Percentiles rank a stretch among this genome's conserved stretches.
Conservation (phyloP, 2,329 filamentous ascomycete genomes). For the Aaosphaeria pasadenensis region DNA sequence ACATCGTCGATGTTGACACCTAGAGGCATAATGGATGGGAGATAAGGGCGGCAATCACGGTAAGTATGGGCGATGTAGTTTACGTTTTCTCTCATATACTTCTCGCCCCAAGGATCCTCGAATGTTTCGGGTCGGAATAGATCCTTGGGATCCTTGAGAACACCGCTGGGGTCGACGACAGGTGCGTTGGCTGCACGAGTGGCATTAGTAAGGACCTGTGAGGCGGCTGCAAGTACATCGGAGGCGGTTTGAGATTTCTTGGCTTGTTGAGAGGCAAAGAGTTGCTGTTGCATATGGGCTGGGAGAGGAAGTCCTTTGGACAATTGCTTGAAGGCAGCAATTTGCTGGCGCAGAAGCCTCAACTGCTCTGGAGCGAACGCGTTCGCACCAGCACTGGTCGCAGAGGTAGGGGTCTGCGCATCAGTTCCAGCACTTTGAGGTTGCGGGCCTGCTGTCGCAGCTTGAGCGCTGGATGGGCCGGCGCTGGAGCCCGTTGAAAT, state of each 20-base stretch:
- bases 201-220: constrained; percentile 53
- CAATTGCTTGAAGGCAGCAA: constrained; percentile 85
- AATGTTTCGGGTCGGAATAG: constrained; percentile 55
- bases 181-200: constrained; percentile 41
- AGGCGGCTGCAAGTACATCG: constrained; percentile 41
- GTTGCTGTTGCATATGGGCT: constrained; percentile 71
- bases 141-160: constrained; percentile 20
- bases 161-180: constrained; percentile 39
- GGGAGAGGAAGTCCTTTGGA: constrained; percentile 85
- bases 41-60: constrained; percentile 72
- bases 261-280: constrained; percentile 69
- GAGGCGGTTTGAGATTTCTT: constrained; percentile 47
- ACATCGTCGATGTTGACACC: constrained; percentile 80
- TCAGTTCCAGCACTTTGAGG: constrained; percentile 36
- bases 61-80: constrained; percentile 76
- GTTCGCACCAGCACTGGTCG: constrained; percentile 12
- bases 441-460: constrained; percentile 21
- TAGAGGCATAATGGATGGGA: constrained; percentile 84
- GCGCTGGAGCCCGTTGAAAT: constrained; percentile 13
- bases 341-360: constrained; percentile 75
- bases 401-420: constrained; percentile 30
- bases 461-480: constrained; percentile 11
- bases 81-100: constrained; percentile 56
- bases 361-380: constrained; percentile 65
- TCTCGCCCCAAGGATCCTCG: constrained; percentile 33